Percentiles rank a stretch among this genome's conserved stretches.
Conservation (phyloP, 805 yeast genomes). For the Candida xiaguanensis region DNA sequence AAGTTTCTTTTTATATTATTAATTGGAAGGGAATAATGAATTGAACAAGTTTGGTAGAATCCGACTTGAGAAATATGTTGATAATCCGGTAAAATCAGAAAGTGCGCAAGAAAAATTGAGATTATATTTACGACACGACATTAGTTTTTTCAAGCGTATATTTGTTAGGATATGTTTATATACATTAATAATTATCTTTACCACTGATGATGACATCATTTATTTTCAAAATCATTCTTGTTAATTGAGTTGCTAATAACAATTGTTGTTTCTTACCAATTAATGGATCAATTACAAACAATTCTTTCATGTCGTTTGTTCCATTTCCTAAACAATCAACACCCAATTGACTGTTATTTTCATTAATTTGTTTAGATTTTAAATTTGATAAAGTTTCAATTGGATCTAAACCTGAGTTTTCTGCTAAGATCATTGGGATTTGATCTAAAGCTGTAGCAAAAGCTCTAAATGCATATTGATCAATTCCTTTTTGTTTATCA, state of each 20-base stretch:
- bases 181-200: conserved; percentile 58
- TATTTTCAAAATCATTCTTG: conserved; percentile 96
- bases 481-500: conserved; percentile 89
- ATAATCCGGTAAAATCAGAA: not conserved
- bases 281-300: conserved; percentile 93
- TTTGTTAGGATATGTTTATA: no score
- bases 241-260: conserved; percentile 91
- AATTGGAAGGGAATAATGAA: no score
- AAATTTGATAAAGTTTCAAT: conserved; percentile 83
- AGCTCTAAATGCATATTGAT: conserved; percentile 96
- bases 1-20: no score
- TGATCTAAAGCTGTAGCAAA: conserved; percentile 88
- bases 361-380: conserved; percentile 80
- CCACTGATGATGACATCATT: conserved; percentile 94
- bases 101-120: not conserved
- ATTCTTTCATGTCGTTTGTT: conserved; percentile 86
- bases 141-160: no score
- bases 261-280: conserved; percentile 97
- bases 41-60: no score
- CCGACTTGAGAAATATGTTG: not conserved
- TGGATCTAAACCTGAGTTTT: conserved; percentile 93
- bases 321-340: conserved; percentile 92
- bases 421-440: conserved; percentile 93
- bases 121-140: not conserved
- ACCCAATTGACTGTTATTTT: conserved; percentile 69